A percentile compares a stretch with the other conserved stretches of the same genome.
These are phyloP conservation scores for Lomentospora prolificans DNA, from an alignment of 2,329 filamentous ascomycete species.

Conservation along the genomic window DNA sequence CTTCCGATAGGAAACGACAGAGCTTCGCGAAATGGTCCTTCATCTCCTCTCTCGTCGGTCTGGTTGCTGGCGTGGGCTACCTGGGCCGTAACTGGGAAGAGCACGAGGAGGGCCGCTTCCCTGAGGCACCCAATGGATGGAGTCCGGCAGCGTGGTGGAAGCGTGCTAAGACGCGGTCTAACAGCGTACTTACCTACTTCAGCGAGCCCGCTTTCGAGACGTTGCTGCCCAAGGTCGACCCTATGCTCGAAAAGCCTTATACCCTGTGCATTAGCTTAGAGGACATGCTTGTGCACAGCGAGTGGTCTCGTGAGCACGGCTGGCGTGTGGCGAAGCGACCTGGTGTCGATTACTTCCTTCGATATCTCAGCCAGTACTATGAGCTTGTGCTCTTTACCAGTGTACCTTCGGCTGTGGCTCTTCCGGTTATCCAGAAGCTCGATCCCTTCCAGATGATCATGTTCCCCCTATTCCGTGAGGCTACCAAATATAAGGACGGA, in stretches of 20 bases:
- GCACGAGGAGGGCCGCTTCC: constrained; percentile 60
- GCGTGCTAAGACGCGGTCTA: constrained; percentile 65
- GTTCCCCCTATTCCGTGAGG: constrained; percentile 91
- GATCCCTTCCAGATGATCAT: constrained; percentile 93
- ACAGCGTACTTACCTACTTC: constrained; percentile 78
- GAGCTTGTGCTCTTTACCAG: constrained; percentile 94
- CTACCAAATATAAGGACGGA: constrained; percentile 93
- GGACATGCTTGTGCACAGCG: constrained; percentile 87
- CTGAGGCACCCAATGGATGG: constrained; percentile 74
- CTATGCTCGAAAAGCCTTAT: constrained; percentile 74
- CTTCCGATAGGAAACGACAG: constrained; percentile 72
- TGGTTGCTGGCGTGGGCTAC: constrained; percentile 55
- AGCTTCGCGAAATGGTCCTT: constrained; percentile 70
- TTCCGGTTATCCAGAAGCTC: constrained; percentile 83
- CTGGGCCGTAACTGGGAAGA: constrained; percentile 83
- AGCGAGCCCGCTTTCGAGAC: constrained; percentile 93
- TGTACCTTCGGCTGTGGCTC: constrained; percentile 72
- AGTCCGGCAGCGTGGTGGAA: constrained; percentile 65
- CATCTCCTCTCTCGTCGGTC: constrained; percentile 44
- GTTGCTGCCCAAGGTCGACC: constrained; percentile 74
- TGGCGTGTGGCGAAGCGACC: constrained; percentile 94
- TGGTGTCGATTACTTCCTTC: constrained; percentile 92
- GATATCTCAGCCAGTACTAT: constrained; percentile 95
- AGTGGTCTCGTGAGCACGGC: constrained; percentile 88
- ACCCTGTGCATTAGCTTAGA: constrained; percentile 89